Evolutionary conservation across 768 basidiomycete species (phyloP), one percentile per base, ranked within the genome.

Genomic region (Pleurotus tuber-regium): DNA sequence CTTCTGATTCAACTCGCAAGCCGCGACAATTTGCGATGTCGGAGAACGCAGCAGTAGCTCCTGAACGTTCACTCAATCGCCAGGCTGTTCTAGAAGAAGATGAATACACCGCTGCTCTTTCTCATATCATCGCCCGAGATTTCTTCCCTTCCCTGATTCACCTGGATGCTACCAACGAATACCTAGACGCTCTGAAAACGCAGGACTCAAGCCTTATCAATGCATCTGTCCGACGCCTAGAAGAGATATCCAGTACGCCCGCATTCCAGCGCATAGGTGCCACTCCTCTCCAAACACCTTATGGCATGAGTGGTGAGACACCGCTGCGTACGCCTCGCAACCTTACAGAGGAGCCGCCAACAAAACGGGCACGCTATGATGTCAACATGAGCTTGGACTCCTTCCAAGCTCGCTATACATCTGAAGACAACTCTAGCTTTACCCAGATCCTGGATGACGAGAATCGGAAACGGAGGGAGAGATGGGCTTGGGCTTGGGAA

Each of bases 391-490:
- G 79, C 50, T 77, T 98, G 14, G 93, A 98, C 65, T 72, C 72
- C 12, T 99, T 98, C 66, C 97, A 98, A 65, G 82, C 91, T 0
- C 80, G 79, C 36, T 97, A 92, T 65, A 98, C 97, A 1, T 97
- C 94, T 0, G 94, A 98, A 63, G 97, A 99, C 68, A 99, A 99
- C 66, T 84, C 95, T 4, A 97, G 94, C 54, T 98, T 99, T 65
- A 92, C 93, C 7, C 78, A 91, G 56, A 95, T 98, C 53, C 70
- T 99, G 50, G 84, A 93, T 53, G 84, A 87, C 50, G 96, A 98
- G 74, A 98, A 99, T 63, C 71, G 76, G 66, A 77, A 79, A 59
- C 77, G 93, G 53, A 84, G 83, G 63, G 89, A 91, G 63, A 83
- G 74, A 65, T 92, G 86, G 76, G 82, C 70, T 0, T 99, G 97